A percentile compares a stretch with the other conserved stretches of the same genome.
Conservation (phyloP, 2,329 filamentous ascomycete genomes). For the Teratosphaeria epicoccoides region DNA sequence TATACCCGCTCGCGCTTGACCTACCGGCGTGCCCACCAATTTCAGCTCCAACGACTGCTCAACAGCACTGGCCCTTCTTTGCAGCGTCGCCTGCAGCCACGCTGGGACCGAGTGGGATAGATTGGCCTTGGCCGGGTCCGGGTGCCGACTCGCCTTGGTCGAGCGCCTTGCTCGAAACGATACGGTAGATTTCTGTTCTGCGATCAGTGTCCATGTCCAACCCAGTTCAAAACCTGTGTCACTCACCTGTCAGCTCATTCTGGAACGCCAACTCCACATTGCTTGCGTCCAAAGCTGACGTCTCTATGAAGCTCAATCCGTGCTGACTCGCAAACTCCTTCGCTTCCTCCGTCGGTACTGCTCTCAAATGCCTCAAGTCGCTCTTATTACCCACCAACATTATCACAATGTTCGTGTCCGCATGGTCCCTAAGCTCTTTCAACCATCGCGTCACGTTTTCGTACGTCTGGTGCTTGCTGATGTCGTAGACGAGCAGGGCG, state of each 20-base stretch:
- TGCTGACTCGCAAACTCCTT: constrained; percentile 88
- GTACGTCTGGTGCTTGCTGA: constrained; percentile 99
- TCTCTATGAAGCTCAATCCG: constrained; percentile 81
- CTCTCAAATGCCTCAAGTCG: constrained; percentile 96
- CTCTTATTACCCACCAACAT: constrained; percentile 99
- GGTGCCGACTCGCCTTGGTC: constrained; percentile 77
- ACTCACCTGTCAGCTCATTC: constrained; percentile 92
- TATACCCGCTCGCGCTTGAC: background rate
- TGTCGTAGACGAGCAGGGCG: constrained; percentile 96
- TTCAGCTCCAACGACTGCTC: constrained; percentile 17
- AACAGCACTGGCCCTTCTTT: constrained; percentile 77
- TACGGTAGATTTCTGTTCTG: constrained; percentile 86
- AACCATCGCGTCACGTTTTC: constrained; percentile 98
- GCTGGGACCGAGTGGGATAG: constrained; percentile 73
- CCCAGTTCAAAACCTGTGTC: background rate
- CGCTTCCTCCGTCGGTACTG: constrained; percentile 93
- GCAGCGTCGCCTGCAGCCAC: constrained; percentile 70
- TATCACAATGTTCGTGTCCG: constrained; percentile 95
- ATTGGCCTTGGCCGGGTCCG: constrained; percentile 61
- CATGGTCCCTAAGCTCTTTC: constrained; percentile 96
- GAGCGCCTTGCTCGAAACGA: constrained; percentile 94
- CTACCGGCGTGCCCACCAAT: background rate
- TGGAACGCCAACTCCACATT: constrained; percentile 99
- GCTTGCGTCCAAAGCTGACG: constrained; percentile 94
- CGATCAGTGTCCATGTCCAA: background rate